Evolutionary conservation across 2,329 filamentous ascomycete species (phyloP).

Genomic region (Zelopaecilomyces penicillatus): DNA sequence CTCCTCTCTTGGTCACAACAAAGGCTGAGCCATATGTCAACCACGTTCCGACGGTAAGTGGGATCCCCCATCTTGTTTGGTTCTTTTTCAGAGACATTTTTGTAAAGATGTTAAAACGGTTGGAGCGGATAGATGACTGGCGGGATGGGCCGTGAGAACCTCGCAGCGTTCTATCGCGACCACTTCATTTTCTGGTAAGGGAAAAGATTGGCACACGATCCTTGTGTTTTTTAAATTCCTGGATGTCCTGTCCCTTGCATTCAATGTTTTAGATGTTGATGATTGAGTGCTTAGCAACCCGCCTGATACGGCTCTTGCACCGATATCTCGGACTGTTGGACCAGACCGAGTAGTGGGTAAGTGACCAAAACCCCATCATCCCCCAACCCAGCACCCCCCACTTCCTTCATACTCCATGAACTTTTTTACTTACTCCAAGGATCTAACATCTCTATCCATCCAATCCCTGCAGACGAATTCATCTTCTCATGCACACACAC

Average conservation of each 20-base stretch:
- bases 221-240: background rate
- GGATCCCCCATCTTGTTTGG: background rate
- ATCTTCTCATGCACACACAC: constrained; percentile 49
- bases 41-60: constrained; percentile 56
- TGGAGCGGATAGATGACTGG: constrained; percentile 41
- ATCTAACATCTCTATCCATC: background rate
- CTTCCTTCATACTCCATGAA: background rate
- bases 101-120: too few relatives aligned
- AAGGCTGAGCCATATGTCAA: constrained; percentile 62
- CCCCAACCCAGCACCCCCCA: background rate
- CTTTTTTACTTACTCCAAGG: background rate
- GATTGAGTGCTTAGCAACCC: constrained; percentile 43
- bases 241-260: background rate
- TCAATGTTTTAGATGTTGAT: background rate
- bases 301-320: constrained; percentile 52
- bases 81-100: too few relatives aligned
- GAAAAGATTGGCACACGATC: too few relatives aligned
- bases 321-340: constrained; percentile 61
- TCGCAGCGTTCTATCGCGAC: constrained; percentile 62
- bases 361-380: background rate
- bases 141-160: constrained; percentile 53
- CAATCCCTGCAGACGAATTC: constrained; percentile 46
- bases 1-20: background rate
- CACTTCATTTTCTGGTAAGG: constrained; percentile 55
- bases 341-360: constrained; percentile 53